Evolutionary conservation across 1,139 yeast species (phyloP).

Genomic region (Ogataea hybrid): DNA sequence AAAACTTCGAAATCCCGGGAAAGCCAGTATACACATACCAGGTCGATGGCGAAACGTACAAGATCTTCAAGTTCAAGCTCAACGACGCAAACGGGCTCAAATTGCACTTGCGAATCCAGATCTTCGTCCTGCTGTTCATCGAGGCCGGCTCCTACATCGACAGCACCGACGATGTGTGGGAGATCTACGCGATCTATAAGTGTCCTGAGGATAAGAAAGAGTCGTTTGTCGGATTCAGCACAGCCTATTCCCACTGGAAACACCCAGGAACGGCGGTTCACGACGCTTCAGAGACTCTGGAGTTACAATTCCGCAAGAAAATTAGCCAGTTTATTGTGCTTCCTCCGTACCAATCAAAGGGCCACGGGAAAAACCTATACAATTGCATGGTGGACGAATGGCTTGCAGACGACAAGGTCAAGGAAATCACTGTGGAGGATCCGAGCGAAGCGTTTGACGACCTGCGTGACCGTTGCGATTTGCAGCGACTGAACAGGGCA

Average conservation of each 20-base stretch:
- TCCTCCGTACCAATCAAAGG: slow-evolving; percentile 74
- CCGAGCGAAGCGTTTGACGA: slow-evolving; percentile 94
- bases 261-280: slow-evolving; percentile 58
- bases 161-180: slow-evolving; percentile 72
- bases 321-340: slow-evolving; percentile 85
- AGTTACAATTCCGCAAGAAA: slow-evolving; percentile 56
- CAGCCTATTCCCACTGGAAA: slow-evolving; percentile 83
- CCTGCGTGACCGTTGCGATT: slow-evolving; percentile 79
- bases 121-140: slow-evolving; percentile 77
- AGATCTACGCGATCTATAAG: slow-evolving; percentile 48
- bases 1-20: slow-evolving; percentile 51
- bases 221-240: slow-evolving; percentile 70
- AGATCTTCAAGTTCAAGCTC: slow-evolving; percentile 43
- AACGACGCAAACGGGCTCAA: slow-evolving; percentile 42
- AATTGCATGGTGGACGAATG: slow-evolving; percentile 52
- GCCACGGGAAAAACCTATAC: slow-evolving; percentile 71
- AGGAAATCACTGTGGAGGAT: slow-evolving; percentile 88
- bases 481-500: slow-evolving; percentile 43
- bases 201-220: slow-evolving; percentile 22
- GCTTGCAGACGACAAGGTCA: slow-evolving; percentile 50
- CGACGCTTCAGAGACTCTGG: slow-evolving; percentile 40
- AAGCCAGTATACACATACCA: slow-evolving; percentile 39
- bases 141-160: slow-evolving; percentile 95
- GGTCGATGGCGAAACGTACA: slow-evolving; percentile 32
- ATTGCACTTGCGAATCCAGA: slow-evolving; percentile 69